Base-by-base conservation (phyloP, 148 eudicot genomes). In the Rhododendron ferrugineum region DNA sequence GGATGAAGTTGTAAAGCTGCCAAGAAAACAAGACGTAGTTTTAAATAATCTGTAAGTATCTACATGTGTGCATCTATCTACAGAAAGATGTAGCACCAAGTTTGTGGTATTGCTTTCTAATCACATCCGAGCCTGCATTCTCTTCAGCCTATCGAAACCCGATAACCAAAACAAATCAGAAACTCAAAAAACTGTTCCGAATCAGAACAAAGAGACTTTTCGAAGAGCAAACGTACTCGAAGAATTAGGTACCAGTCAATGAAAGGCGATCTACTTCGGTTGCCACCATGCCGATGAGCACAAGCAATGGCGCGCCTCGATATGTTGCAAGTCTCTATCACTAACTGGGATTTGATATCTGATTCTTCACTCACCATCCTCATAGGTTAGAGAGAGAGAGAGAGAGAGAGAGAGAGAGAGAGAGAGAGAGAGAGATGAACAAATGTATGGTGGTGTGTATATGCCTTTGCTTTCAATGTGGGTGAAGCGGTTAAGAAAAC, bases 1-100 rank as follows among this genome's bases (percentile, higher is more conserved):
- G 98, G 98, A 89, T 95, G 98, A 82, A 94, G 89, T 68, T 88
- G 87, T 89, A 95, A 92, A 75, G 96, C 98, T 94, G 89, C 84
- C 83, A 40, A 68, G 11, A 37, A 86, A 83, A 56, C 52, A 85
- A 1, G 28, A 36, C 54, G 52, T 26, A 32, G 34, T 58, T 20
- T 6, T 2, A 83, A 32, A 42, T 5, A 81, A 32, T 28, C 47
- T 46, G 18, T 0, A 7, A 46, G 14, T n/a, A 49, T n/a, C 42
- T 14, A 72, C 34, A 34, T 76, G 26, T 26, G 8, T 74, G 40
- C 14, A 75, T 15, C 23, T 11, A 50, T 28, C 8, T 4, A 32
- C 0, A 8, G 1, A 11, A 20, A n/a, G 13, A 52, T 3, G 6
- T 16, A 74, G 84, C 78, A 94, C 98, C 98, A 14, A 94, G 92